A percentile compares a stretch with the other conserved stretches of the same genome.
These are phyloP conservation scores for Globisporangium perplexum DNA, from an alignment of 352 stramenopile genomes.

Conservation along the genomic window DNA sequence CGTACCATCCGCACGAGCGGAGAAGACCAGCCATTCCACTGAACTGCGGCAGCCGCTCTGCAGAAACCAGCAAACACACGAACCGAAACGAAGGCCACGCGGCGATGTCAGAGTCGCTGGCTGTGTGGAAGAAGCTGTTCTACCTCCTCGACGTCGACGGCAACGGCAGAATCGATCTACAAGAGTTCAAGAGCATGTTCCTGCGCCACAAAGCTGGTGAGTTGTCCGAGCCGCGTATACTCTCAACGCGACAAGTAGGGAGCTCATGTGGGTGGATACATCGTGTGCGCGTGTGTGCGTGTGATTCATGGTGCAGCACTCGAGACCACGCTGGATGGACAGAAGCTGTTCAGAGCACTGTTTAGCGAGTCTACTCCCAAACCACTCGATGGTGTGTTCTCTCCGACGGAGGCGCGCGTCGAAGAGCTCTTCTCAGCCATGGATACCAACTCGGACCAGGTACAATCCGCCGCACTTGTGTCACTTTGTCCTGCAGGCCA, in stretches of 20 bases:
- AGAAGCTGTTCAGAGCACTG: constrained; percentile 33
- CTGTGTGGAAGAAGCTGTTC: constrained; percentile 69
- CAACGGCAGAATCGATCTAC: constrained; percentile 46
- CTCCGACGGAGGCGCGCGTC: constrained; percentile 12
- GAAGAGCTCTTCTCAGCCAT: constrained; percentile 39
- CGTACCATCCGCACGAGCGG: constrained; percentile 6
- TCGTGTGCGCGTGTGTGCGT: too few relatives aligned
- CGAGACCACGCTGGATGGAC: constrained; percentile 25
- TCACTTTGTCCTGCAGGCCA: background rate
- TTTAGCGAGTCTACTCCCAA: constrained; percentile 1
- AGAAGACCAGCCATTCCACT: background rate
- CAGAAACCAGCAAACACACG: too few relatives aligned
- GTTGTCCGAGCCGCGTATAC: background rate
- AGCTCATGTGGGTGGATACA: background rate
- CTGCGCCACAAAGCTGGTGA: constrained; percentile 30
- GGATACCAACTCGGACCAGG: constrained; percentile 43
- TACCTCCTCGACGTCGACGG: constrained; percentile 49
- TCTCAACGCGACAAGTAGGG: too few relatives aligned
- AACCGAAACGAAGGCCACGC: background rate
- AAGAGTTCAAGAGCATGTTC: constrained; percentile 53
- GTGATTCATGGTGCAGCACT: constrained; percentile 22
- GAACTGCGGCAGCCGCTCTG: background rate
- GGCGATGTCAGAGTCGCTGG: constrained; percentile 18
- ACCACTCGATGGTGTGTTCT: background rate
- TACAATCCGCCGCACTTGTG: constrained; percentile 8